A percentile compares a stretch with the other conserved stretches of the same genome.
These are phyloP conservation scores for Golubevia sp. DNA, from an alignment of 1,284 basidiomycete species.

Conservation along the genomic window DNA sequence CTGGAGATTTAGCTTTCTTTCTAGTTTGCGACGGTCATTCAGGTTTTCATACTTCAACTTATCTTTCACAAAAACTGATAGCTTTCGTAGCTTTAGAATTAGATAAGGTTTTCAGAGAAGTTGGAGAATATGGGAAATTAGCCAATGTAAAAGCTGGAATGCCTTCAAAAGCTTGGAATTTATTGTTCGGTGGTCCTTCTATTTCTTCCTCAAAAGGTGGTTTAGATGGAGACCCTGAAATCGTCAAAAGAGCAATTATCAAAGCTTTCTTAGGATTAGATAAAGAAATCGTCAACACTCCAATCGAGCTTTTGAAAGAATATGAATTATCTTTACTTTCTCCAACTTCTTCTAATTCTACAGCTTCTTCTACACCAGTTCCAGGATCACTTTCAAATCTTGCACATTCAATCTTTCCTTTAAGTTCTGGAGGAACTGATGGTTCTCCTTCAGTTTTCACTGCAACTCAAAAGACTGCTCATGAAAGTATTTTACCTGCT, in stretches of 20 bases:
- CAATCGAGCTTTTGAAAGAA: conserved; percentile 56
- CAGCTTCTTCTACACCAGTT: conserved; percentile 6
- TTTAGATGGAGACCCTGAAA: conserved; percentile 47
- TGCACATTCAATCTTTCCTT: conserved; percentile 52
- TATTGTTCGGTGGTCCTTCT: conserved; percentile 31
- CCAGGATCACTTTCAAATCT: conserved; percentile 46
- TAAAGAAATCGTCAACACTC: conserved; percentile 56
- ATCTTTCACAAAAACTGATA: conserved; percentile 55
- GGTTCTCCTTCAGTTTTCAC: conserved; percentile 24
- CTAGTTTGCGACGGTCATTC: conserved; percentile 60
- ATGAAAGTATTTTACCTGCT: conserved; percentile 54
- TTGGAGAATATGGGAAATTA: conserved; percentile 52
- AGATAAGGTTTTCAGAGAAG: conserved; percentile 57
- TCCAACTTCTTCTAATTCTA: conserved; percentile 12
- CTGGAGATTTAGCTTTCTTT: conserved; percentile 32
- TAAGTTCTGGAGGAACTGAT: conserved; percentile 22
- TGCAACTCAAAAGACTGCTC: conserved; percentile 42
- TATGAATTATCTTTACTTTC: conserved; percentile 48
- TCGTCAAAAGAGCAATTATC: conserved; percentile 49
- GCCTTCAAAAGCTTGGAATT: conserved; percentile 42
- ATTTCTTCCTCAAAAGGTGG: conserved; percentile 7
- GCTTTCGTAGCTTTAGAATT: conserved; percentile 57
- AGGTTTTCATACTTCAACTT: conserved; percentile 42
- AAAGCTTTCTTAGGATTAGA: conserved; percentile 58
- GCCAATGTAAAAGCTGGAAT: conserved; percentile 41